A percentile compares a stretch with the other conserved stretches of the same genome.
Evolutionary conservation across 176 grass and related monocot species (phyloP).

Genomic region (Bothriochloa decipiens): DNA sequence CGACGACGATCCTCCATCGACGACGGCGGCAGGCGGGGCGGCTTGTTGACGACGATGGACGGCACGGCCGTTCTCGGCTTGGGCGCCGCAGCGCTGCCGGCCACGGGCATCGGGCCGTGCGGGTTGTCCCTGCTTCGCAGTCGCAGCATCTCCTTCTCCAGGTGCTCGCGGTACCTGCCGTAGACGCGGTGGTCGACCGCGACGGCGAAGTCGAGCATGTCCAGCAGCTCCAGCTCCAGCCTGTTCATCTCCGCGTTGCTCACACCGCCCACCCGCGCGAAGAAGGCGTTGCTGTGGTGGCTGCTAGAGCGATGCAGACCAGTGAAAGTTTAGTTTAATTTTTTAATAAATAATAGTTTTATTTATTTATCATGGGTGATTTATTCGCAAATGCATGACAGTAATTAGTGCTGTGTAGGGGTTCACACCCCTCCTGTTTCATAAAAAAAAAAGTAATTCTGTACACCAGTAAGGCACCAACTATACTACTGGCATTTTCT

Average conservation of each 20-base stretch:
- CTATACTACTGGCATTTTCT: background rate
- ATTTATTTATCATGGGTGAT: background rate
- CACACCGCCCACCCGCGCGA: conserved; percentile 87
- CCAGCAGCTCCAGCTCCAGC: conserved; percentile 85
- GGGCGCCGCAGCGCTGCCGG: background rate
- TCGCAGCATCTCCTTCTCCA: conserved; percentile 54
- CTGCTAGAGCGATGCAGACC: conserved; percentile 29
- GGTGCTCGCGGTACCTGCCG: conserved; percentile 64
- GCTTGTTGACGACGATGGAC: background rate
- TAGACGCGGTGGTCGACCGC: conserved; percentile 55
- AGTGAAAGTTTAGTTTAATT: background rate
- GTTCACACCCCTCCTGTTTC: no score
- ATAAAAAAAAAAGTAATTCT: no score
- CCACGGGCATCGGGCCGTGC: background rate
- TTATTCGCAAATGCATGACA: background rate
- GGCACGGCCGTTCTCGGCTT: background rate
- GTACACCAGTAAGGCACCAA: background rate
- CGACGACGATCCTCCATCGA: background rate
- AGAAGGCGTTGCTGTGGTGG: conserved; percentile 96
- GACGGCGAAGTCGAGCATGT: conserved; percentile 69
- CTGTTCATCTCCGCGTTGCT: conserved; percentile 88
- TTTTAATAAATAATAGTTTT: no score
- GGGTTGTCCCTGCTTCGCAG: background rate
- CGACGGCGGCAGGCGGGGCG: background rate
- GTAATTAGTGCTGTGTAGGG: no score